Base-by-base conservation (phyloP, 164 flowering plant species). In the Liriodendron chinense region DNA sequence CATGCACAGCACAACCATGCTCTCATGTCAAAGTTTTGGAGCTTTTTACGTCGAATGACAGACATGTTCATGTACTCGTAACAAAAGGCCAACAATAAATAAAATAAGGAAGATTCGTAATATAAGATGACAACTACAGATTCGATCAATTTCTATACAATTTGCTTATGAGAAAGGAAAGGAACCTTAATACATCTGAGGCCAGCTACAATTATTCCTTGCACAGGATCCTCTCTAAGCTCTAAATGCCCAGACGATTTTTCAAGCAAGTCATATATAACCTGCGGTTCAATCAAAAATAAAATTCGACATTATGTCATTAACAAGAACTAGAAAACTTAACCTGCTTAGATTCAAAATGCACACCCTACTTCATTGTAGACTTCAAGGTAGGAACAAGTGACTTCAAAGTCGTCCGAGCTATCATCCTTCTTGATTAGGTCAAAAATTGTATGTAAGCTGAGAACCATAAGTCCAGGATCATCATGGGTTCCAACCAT, bases 381-480 rank as follows among this genome's bases (percentile, higher is more conserved):
- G 80, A 94, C 98, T 88, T 94, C 98, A 76, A 94, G 92, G 86
- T 92, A 94, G 63, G 98, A 94, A 78, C 97, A 94, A 65, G 88
- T 80, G 76, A 94, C 96, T 85, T 94, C 93, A 80, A 94, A 90
- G 56, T 83, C 87, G 81, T 90, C 89, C 26, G 92, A 89, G 80
- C 86, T 85, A 28, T 72, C 80, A 74, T 89, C 90, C 78, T 79
- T 78, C 77, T 84, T 83, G 20, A 94, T 92, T 14, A 88, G 89
- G 78, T 91, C 92, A 80, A 94, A 94, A 49, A 94, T 86, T 20
- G 93, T 88, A 64, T 88, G 87, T 82, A 94, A 83, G 80, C 98
- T 89, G 74, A 94, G 92, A 85, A 92, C 97, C 98, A 94, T 94
- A 53, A 94, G 90, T 77, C 98, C 97, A 79, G 93, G 97, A 81